Base-by-base conservation (phyloP, 1,284 basidiomycete genomes). In the Wallemia hederae region DNA sequence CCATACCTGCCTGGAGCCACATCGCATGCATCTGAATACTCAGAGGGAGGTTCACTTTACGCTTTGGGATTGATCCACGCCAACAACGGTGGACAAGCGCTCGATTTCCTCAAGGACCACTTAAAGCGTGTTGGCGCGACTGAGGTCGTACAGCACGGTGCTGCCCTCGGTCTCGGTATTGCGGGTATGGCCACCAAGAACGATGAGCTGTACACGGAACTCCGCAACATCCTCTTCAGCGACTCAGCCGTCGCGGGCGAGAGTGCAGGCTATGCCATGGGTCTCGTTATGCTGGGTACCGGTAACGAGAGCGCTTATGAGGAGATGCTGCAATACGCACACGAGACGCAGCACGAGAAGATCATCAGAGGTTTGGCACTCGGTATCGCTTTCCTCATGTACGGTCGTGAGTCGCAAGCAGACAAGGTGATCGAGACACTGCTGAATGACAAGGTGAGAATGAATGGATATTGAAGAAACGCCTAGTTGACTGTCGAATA, bases 311-410 rank as follows among this genome's bases (percentile, higher is more conserved):
- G 79, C 49, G 80, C 81, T 59, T 79, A 88, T 24, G 81, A 85
- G 25, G 91, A 97, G 72, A 96, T 94, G 89, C 74, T 94, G 61
- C 78, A 82, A 57, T 97, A 96, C 68, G 88, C 91, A 24, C 78
- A 83, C 63, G 91, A 97, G 69, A 96, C 91, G 0, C 87, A 91
- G 67, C 91, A 96, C 69, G 91, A 97, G 75, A 97, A 96, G 74
- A 96, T 96, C 67, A 94, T 96, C 63, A 81, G 91, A 60, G 88
- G 89, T 66, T 76, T 96, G 63, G 86, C 88, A 15, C 77, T 97
- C 65, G 91, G 90, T 49, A 76, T 90, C 59, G 86, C 86, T 1
- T 85, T 96, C 69, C 77, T 92, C 63, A 86, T 80, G 72, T 96
- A 92, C 65, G 88, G 86, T 59, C 79, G 82, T 62, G 86, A 91